Base-by-base conservation (phyloP, 75 land plant genomes). In the Cunninghamia lanceolata region DNA sequence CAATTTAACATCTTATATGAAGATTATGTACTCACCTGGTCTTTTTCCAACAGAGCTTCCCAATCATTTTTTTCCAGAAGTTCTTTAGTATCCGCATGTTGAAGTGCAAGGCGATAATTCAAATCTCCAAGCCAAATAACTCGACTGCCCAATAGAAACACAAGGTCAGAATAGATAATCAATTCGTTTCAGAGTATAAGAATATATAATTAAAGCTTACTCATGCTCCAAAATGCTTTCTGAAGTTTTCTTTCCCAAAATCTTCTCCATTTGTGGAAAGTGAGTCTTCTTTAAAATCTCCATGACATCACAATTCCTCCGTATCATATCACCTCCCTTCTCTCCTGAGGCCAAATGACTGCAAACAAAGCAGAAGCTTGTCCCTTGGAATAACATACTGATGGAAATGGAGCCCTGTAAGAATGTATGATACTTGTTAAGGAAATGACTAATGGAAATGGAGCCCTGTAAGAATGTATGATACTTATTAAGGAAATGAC, bases 71-170 rank as follows among this genome's bases (percentile, higher is more conserved):
- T 85, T 16, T 89, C 85, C 36, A 91, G 32, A 28, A 87, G 71
- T 42, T 71, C 50, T 84, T 88, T 87, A 16, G 85, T 85, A 39
- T 87, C 93, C 8, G 73, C 54, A 40, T 89, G 70, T 7, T 89
- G 85, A 75, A 93, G 63, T 15, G 96, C 87, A 46, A 97, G 88
- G 9, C 99, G 92, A 88, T 97, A 97, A 84, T 97, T 97, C 88
- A 97, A 70, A 84, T 97, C 98, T 21, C 99, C 99, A 32, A 97
- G 88, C 99, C 99, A 97, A 77, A 97, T 91, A 15, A 94, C 89
- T 28, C 96, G 95, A 54, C 99, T 96, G 90, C 82, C 75, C 13
- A 73, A 8, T 32, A 30, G 35, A 70, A 73, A 11, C 15, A 73
- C 75, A 73, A 63, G 30, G 15, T 11, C 75, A 73, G 13, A 73